phyloP scores from a whole-genome alignment of 345 rosid species.

The Populus simonii region DNA sequence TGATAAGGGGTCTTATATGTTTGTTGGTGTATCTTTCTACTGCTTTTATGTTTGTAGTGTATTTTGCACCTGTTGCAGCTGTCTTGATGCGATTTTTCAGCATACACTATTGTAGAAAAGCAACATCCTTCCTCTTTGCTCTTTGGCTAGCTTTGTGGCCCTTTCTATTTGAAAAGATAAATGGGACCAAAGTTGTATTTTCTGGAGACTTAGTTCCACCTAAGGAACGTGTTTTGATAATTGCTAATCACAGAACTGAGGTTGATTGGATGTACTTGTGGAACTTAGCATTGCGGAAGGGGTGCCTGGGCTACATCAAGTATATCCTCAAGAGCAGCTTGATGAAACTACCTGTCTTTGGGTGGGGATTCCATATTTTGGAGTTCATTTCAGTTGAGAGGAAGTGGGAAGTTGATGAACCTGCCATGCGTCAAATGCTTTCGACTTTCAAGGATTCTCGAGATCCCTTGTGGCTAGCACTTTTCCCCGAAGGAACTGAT shows the following conservation, averaged over 20 bases:
- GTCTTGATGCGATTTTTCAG: constrained; percentile 45
- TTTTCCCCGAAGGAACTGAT: constrained; percentile 92
- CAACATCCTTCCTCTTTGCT: constrained; percentile 53
- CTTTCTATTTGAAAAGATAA: constrained; percentile 70
- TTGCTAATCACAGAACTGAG: constrained; percentile 87
- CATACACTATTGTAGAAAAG: constrained; percentile 51
- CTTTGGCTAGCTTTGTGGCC: constrained; percentile 85
- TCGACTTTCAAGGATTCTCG: constrained; percentile 61
- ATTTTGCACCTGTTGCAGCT: constrained; percentile 50
- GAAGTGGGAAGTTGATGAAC: constrained; percentile 77
- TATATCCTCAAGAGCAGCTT: constrained; percentile 80
- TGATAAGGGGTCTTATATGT: constrained; percentile 62
- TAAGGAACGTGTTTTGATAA: constrained; percentile 57
- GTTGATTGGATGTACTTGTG: constrained; percentile 94
- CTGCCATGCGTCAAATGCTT: constrained; percentile 49
- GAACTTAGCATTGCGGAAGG: constrained; percentile 76
- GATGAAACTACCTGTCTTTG: constrained; percentile 74
- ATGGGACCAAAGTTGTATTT: constrained; percentile 62
- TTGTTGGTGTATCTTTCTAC: constrained; percentile 60
- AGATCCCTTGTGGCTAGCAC: constrained; percentile 84
- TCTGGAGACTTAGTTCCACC: constrained; percentile 58
- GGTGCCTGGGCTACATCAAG: constrained; percentile 67
- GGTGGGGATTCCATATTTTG: constrained; percentile 82
- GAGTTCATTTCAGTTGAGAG: constrained; percentile 88
- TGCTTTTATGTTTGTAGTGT: constrained; percentile 62